Conservation (phyloP, 225 moss, liverwort and hornwort species). For the Pseudoscleropodium purum region DNA sequence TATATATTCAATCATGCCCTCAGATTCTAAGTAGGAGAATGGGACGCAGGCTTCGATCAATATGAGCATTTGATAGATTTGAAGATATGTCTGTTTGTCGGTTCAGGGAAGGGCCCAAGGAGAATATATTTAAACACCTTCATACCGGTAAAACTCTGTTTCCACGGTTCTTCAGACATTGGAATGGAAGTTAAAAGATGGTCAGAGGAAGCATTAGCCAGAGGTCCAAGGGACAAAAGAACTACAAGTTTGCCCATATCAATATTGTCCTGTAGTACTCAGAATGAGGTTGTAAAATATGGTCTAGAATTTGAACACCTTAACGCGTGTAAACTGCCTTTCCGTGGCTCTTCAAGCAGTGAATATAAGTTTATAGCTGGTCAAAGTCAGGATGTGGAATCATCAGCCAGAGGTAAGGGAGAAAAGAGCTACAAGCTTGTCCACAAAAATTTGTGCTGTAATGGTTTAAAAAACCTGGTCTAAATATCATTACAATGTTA, state of each 20-base stretch:
- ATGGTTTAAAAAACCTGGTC: conserved; percentile 3
- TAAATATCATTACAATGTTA: conserved; percentile 17
- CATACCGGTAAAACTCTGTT: neutral
- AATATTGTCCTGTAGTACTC: conserved; percentile 1
- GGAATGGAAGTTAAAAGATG: neutral
- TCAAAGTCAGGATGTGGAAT: conserved; percentile 7
- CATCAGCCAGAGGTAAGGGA: conserved; percentile 7
- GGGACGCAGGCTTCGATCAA: neutral
- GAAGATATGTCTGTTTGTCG: neutral
- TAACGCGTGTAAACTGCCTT: neutral
- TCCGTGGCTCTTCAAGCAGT: neutral
- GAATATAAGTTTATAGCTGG: neutral
- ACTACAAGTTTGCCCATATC: conserved; percentile 11
- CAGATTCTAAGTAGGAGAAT: neutral
- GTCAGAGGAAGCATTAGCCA: conserved; percentile 13
- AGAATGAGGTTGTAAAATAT: conserved; percentile 1
- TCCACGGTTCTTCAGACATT: neutral
- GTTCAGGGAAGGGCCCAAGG: conserved; percentile 12
- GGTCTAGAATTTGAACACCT: neutral
- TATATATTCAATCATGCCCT: neutral
- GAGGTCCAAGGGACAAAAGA: conserved; percentile 3
- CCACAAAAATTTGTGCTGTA: neutral
- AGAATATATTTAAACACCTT: neutral
- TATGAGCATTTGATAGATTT: neutral
- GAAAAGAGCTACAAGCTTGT: conserved; percentile 9